phyloP scores from a whole-genome alignment of 2,329 filamentous ascomycete species.

The Pseudocercospora cruenta region DNA sequence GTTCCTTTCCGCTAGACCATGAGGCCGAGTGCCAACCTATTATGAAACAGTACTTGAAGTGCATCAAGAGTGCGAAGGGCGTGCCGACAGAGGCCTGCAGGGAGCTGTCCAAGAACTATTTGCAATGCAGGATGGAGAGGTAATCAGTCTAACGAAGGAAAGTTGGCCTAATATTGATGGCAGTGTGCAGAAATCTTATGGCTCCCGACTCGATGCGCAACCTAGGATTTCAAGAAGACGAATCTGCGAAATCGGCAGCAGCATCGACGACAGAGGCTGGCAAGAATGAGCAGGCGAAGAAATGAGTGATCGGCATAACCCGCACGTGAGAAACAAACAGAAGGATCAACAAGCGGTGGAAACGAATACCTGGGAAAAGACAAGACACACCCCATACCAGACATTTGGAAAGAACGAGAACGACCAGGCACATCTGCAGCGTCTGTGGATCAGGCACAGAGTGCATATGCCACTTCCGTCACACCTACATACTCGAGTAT shows the following conservation, averaged over 20 bases:
- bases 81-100: conserved; percentile 87
- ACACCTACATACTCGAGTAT: conserved; percentile 1
- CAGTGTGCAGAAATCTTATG: conserved; percentile 77
- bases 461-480: conserved; percentile 9
- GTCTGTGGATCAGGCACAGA: not conserved
- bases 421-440: conserved; percentile 1
- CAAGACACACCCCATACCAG: not conserved
- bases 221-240: conserved; percentile 66
- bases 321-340: not conserved
- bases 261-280: conserved; percentile 5
- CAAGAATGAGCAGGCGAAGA: conserved; percentile 10
- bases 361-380: not conserved
- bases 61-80: conserved; percentile 81
- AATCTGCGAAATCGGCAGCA: conserved; percentile 1
- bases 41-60: conserved; percentile 82
- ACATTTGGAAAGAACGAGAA: conserved; percentile 1
- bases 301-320: not conserved
- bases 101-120: conserved; percentile 81
- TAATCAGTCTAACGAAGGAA: conserved; percentile 44
- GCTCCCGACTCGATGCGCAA: conserved; percentile 94
- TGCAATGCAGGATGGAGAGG: conserved; percentile 93
- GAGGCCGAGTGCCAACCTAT: conserved; percentile 93
- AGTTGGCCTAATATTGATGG: not conserved
- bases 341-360: not conserved
- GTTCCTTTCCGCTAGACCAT: conserved; percentile 95